Evolutionary conservation across 2,329 filamentous ascomycete genomes (phyloP).

Genomic region (Aureobasidium zeae): DNA sequence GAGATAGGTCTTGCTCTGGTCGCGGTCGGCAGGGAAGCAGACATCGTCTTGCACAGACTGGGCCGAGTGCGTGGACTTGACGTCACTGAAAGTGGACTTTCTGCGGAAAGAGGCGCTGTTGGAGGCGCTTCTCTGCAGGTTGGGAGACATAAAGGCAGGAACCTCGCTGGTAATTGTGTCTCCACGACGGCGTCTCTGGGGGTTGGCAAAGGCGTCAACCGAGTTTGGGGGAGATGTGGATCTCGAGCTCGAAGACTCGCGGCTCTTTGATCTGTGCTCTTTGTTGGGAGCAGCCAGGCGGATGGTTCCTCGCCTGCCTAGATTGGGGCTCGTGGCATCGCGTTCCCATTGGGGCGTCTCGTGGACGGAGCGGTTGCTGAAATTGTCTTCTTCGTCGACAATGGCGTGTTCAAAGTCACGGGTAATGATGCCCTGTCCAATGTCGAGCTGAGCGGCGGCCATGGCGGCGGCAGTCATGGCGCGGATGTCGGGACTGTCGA

Average conservation of each 20-base stretch:
- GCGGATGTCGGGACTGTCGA: constrained; percentile 35
- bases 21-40: constrained; percentile 68
- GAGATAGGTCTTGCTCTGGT: constrained; percentile 70
- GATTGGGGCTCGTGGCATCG: constrained; percentile 27
- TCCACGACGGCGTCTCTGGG: constrained; percentile 70
- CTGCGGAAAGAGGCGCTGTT: constrained; percentile 55
- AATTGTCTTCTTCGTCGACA: constrained; percentile 64
- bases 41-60: constrained; percentile 72
- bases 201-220: constrained; percentile 91
- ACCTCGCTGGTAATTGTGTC: constrained; percentile 52
- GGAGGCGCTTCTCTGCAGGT: constrained; percentile 63
- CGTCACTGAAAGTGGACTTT: constrained; percentile 50
- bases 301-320: constrained; percentile 36
- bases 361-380: constrained; percentile 27
- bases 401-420: constrained; percentile 85
- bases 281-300: constrained; percentile 19
- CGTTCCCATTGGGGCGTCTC: constrained; percentile 37
- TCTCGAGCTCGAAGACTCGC: constrained; percentile 43
- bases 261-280: constrained; percentile 17
- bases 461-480: too few relatives aligned
- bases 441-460: constrained; percentile 34
- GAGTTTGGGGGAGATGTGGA: constrained; percentile 89
- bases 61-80: constrained; percentile 50
- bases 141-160: constrained; percentile 46
- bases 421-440: constrained; percentile 39